Evolutionary conservation across 768 basidiomycete species (phyloP).

Genomic region (Royoungia palumana): DNA sequence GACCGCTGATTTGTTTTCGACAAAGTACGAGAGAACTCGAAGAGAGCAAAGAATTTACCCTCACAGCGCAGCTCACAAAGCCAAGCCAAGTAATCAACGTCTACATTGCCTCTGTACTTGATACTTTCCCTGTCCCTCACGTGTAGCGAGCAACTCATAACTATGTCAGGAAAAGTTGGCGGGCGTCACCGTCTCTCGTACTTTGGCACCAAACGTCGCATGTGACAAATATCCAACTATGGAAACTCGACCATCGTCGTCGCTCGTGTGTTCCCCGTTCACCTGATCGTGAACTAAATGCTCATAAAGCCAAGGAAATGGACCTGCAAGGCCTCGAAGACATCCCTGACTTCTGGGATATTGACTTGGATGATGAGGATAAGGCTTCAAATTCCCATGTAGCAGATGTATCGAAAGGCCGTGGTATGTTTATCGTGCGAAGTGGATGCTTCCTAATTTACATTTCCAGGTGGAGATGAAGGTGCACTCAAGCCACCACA

Average conservation of each 20-base stretch:
- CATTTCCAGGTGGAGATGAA: neutral
- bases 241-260: constrained; percentile 66
- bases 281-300: neutral
- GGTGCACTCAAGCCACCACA: neutral
- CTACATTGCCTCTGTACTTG: constrained; percentile 56
- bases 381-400: constrained; percentile 15
- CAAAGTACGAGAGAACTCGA: constrained; percentile 66
- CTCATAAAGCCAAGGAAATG: constrained; percentile 46
- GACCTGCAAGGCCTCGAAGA: constrained; percentile 67
- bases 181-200: constrained; percentile 51
- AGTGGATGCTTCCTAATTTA: neutral
- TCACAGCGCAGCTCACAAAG: constrained; percentile 60
- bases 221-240: constrained; percentile 59
- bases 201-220: constrained; percentile 57
- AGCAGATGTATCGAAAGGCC: constrained; percentile 35
- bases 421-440: constrained; percentile 14
- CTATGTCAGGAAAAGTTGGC: constrained; percentile 64
- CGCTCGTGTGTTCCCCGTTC: constrained; percentile 40
- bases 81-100: constrained; percentile 70
- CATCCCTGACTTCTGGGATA: constrained; percentile 64
- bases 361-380: constrained; percentile 35
- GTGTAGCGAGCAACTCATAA: constrained; percentile 11
- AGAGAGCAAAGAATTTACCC: constrained; percentile 54
- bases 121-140: constrained; percentile 1
- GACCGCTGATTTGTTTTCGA: constrained; percentile 4